Conservation (phyloP, 306 rosid genomes). For the Pterocarpus santalinus region DNA sequence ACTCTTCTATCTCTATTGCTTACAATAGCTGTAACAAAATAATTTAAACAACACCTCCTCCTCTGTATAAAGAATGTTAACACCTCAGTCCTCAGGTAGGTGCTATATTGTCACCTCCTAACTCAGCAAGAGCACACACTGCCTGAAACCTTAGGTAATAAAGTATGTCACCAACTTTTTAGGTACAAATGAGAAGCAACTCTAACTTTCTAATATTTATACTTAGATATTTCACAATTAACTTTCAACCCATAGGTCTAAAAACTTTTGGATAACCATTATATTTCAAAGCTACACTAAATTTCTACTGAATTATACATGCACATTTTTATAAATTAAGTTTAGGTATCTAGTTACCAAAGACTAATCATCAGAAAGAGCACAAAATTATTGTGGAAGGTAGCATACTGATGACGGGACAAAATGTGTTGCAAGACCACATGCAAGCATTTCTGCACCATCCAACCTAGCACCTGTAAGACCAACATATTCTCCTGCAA, state of each 20-base stretch:
- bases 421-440: conserved; percentile 97
- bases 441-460: conserved; percentile 96
- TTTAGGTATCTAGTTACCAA: neutral
- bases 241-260: conserved; percentile 15
- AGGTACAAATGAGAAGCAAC: conserved; percentile 25
- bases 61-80: neutral
- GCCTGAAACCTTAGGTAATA: neutral
- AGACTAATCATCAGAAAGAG: conserved; percentile 16
- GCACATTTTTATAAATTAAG: neutral
- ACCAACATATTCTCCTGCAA: conserved; percentile 96
- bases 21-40: neutral
- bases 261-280: neutral
- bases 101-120: neutral
- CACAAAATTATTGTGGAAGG: conserved; percentile 39
- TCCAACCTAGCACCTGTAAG: conserved; percentile 91
- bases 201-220: conserved; percentile 29
- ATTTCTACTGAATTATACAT: neutral
- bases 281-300: conserved; percentile 7
- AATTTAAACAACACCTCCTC: conserved; percentile 26
- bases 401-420: conserved; percentile 73
- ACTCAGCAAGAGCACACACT: conserved; percentile 5
- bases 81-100: conserved; percentile 4
- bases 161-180: conserved; percentile 6
- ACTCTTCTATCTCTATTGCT: conserved; percentile 15
- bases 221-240: conserved; percentile 10